phyloP scores from a whole-genome alignment of 768 basidiomycete genomes.

The Astraeus odoratus region DNA sequence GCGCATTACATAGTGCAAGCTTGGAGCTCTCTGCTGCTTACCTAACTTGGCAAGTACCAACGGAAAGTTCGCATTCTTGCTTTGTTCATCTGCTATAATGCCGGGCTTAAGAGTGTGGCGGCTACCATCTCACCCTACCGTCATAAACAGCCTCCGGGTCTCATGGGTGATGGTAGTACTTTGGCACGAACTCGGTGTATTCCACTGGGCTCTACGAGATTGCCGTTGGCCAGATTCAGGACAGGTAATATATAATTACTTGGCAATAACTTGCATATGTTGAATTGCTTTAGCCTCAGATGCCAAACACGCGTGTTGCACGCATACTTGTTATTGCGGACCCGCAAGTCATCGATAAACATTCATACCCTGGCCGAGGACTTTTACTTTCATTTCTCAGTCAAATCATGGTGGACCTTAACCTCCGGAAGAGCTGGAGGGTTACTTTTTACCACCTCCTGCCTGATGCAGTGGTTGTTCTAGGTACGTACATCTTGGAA shows the following conservation, averaged over 20 bases:
- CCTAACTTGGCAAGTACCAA: too few relatives aligned
- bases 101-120: not conserved
- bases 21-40: too few relatives aligned
- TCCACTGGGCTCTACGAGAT: constrained; percentile 36
- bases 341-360: constrained; percentile 75
- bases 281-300: constrained; percentile 12
- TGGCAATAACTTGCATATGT: not conserved
- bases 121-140: constrained; percentile 14
- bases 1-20: too few relatives aligned
- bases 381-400: constrained; percentile 50
- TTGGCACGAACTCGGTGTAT: constrained; percentile 66
- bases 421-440: constrained; percentile 81
- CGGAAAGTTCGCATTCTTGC: too few relatives aligned
- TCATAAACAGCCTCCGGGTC: constrained; percentile 42
- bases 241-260: constrained; percentile 24
- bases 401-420: constrained; percentile 68
- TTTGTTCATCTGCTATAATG: not conserved
- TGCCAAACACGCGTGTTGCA: constrained; percentile 17
- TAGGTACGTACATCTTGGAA: constrained; percentile 43
- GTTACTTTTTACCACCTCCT: constrained; percentile 43
- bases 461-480: constrained; percentile 72
- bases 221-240: constrained; percentile 59
- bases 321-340: constrained; percentile 73
- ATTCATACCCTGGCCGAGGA: constrained; percentile 62
- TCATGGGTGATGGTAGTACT: constrained; percentile 58